Evolutionary conservation across 2,329 filamentous ascomycete species (phyloP).

Genomic region (Neocucurbitaria cava): DNA sequence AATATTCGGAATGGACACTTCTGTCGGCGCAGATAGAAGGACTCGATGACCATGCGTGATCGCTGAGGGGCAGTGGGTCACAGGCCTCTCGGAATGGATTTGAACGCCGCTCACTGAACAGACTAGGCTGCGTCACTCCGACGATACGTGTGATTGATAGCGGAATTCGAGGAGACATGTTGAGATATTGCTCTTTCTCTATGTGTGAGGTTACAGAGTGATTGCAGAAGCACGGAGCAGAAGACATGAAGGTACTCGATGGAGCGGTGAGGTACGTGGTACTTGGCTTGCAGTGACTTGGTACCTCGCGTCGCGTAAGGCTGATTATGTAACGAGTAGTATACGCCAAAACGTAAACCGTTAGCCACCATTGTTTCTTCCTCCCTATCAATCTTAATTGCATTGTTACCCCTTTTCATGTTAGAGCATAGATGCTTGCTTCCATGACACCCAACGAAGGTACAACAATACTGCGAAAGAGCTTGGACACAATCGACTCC

Average conservation of each 20-base stretch:
- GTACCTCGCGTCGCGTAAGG: constrained; percentile 8
- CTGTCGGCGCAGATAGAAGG: not conserved
- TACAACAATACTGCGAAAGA: too few relatives aligned
- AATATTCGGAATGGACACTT: constrained; percentile 7
- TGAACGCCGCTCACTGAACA: constrained; percentile 12
- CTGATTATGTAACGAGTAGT: constrained; percentile 38
- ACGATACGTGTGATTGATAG: not conserved
- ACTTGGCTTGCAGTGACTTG: constrained; percentile 1
- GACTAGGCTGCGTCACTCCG: constrained; percentile 17
- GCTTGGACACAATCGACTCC: too few relatives aligned
- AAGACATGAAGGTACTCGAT: constrained; percentile 31
- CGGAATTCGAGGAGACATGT: not conserved
- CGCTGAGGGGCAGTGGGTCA: constrained; percentile 21
- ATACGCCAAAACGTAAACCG: constrained; percentile 11
- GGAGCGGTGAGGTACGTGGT: constrained; percentile 18
- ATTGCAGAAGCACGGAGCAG: constrained; percentile 7
- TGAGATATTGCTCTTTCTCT: not conserved
- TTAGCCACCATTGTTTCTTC: constrained; percentile 6
- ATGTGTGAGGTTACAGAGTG: not conserved
- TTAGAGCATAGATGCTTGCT: too few relatives aligned
- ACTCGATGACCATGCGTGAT: constrained; percentile 3
- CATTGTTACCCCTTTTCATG: not conserved
- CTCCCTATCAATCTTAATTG: not conserved
- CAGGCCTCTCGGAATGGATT: constrained; percentile 11
- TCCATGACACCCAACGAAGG: too few relatives aligned